Percentiles rank a stretch among this genome's conserved stretches.
Conservation (phyloP, 352 stramenopile species). For the Phytophthora nicotianae region DNA sequence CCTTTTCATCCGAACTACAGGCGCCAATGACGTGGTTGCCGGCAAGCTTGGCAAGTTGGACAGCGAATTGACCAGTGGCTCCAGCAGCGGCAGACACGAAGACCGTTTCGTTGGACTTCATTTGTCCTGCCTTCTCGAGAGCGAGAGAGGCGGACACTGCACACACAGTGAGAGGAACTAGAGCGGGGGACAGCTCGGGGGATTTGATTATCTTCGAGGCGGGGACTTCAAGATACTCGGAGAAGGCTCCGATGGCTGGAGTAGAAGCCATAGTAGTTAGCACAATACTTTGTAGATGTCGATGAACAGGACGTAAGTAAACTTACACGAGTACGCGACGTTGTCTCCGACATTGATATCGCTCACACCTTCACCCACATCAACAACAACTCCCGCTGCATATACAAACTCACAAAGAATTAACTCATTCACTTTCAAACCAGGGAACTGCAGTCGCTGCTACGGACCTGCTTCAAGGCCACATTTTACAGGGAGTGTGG, state of each 20-base stretch:
- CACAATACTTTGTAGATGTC: neutral
- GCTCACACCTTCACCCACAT: constrained; percentile 43
- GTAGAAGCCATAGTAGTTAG: neutral
- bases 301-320: neutral
- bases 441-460: neutral
- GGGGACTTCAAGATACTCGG: constrained; percentile 52
- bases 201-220: constrained; percentile 36
- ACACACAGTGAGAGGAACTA: constrained; percentile 46
- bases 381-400: constrained; percentile 41
- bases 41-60: constrained; percentile 26
- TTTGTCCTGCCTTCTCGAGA: constrained; percentile 25
- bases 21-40: constrained; percentile 31
- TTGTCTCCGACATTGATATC: constrained; percentile 45
- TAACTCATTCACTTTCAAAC: neutral
- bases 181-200: constrained; percentile 14
- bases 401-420: neutral
- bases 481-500: constrained; percentile 21
- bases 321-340: constrained; percentile 46
- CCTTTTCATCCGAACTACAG: constrained; percentile 26
- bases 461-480: constrained; percentile 24
- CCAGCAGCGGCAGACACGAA: constrained; percentile 26
- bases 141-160: constrained; percentile 42
- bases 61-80: constrained; percentile 22
- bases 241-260: constrained; percentile 49
- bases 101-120: constrained; percentile 26